A percentile compares a stretch with the other conserved stretches of the same genome.
Evolutionary conservation across 75 land plant genomes (phyloP).

Genomic region (Azolla pinnata): DNA sequence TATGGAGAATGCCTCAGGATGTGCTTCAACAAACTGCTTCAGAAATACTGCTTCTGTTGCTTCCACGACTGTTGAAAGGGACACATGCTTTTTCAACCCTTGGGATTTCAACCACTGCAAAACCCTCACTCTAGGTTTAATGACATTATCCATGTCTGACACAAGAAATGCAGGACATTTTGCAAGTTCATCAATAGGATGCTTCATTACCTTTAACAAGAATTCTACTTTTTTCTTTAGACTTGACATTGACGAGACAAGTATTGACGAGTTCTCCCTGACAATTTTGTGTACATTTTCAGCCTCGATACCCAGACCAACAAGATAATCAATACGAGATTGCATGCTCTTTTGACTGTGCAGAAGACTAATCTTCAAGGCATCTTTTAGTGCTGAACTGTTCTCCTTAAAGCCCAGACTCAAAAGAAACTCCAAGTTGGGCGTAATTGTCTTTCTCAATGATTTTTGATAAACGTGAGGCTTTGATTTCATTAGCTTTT

Average conservation of each 20-base stretch:
- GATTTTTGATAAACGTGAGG: constrained; percentile 1
- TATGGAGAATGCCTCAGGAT: constrained; percentile 1
- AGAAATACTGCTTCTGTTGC: not conserved
- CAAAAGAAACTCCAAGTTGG: not conserved
- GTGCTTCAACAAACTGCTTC: not conserved
- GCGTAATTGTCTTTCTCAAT: not conserved
- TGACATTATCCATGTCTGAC: not conserved
- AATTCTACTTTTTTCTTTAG: not conserved
- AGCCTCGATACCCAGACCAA: constrained; percentile 1
- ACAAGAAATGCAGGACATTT: not conserved
- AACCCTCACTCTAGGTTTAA: not conserved
- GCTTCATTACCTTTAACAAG: not conserved
- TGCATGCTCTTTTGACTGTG: constrained; percentile 2
- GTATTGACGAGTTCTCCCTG: not conserved
- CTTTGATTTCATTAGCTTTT: not conserved
- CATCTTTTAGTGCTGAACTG: not conserved
- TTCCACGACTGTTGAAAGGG: constrained; percentile 1
- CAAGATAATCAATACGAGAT: not conserved
- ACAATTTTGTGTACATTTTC: constrained; percentile 3
- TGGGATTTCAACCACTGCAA: not conserved
- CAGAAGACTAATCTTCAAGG: not conserved
- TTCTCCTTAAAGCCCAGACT: constrained; percentile 2
- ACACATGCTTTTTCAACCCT: not conserved
- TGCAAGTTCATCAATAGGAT: not conserved
- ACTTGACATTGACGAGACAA: not conserved